These are phyloP conservation scores for Whalleya microplaca DNA, from an alignment of 2,329 filamentous ascomycete genomes.

Conservation along the genomic window DNA sequence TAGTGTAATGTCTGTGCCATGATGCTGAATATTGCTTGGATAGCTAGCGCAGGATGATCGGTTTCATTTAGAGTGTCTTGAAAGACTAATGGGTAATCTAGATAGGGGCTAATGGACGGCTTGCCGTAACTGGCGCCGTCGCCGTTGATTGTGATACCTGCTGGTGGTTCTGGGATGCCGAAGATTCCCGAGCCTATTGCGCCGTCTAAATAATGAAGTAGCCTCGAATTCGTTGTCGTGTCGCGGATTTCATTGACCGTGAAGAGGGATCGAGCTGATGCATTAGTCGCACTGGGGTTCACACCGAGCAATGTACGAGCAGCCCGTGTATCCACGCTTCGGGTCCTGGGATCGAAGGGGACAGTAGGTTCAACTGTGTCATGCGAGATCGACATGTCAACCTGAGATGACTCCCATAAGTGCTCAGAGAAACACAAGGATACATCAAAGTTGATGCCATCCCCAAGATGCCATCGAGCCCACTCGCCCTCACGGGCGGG, in stretches of 20 bases:
- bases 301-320: constrained; percentile 23
- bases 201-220: constrained; percentile 22
- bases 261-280: constrained; percentile 16
- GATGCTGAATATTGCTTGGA: constrained; percentile 23
- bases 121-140: constrained; percentile 18
- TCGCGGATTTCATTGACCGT: constrained; percentile 15
- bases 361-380: constrained; percentile 21
- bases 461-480: constrained; percentile 9
- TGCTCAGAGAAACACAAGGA: constrained; percentile 16
- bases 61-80: constrained; percentile 21
- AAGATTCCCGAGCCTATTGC: constrained; percentile 15
- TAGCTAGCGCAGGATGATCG: constrained; percentile 19
- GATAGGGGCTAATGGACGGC: constrained; percentile 21
- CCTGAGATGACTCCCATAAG: constrained; percentile 23
- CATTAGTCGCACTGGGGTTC: background rate
- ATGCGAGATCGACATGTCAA: constrained; percentile 20
- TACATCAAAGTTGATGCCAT: constrained; percentile 5
- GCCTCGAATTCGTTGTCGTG: constrained; percentile 20
- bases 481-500: constrained; percentile 10
- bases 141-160: constrained; percentile 17
- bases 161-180: background rate
- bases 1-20: constrained; percentile 23
- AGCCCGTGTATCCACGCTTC: constrained; percentile 12
- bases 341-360: constrained; percentile 13
- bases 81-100: constrained; percentile 26